These are phyloP conservation scores for Mariannaea elegans DNA, from an alignment of 2,329 filamentous ascomycete species.

Conservation along the genomic window DNA sequence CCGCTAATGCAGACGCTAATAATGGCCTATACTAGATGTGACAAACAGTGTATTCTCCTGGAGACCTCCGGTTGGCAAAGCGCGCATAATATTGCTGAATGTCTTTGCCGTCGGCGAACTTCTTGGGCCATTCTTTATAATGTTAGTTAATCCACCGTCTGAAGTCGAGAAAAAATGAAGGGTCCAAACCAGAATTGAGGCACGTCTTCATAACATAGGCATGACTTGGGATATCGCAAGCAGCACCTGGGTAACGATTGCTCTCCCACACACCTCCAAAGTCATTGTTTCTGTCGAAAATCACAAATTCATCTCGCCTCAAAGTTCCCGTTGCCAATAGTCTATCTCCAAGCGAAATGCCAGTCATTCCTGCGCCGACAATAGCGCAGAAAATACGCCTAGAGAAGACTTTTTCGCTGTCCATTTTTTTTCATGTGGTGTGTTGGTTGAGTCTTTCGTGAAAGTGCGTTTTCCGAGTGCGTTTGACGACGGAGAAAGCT, in stretches of 20 bases:
- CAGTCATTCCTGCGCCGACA: slow-evolving; percentile 5
- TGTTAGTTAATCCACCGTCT: neutral
- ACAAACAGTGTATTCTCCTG: neutral
- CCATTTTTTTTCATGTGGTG: no score
- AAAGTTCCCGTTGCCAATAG: neutral
- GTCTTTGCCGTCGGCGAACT: slow-evolving; percentile 1
- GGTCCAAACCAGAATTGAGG: slow-evolving; percentile 1
- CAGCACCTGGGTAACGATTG: slow-evolving; percentile 4
- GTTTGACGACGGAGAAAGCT: no score
- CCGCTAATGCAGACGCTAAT: no score
- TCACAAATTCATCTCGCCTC: slow-evolving; percentile 5
- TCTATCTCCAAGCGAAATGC: neutral
- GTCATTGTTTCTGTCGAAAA: slow-evolving; percentile 6
- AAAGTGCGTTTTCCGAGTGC: no score
- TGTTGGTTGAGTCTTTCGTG: neutral
- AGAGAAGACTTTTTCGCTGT: neutral
- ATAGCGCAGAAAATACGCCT: slow-evolving; percentile 7
- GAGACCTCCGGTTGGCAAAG: neutral
- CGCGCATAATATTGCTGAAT: slow-evolving; percentile 5
- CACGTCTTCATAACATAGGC: slow-evolving; percentile 7
- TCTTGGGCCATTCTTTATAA: neutral
- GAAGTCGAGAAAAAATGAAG: no score
- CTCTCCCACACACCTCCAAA: slow-evolving; percentile 11
- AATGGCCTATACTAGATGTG: no score
- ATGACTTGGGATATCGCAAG: slow-evolving; percentile 9